Percentiles rank a stretch among this genome's conserved stretches.
phyloP scores from a whole-genome alignment of 83 land plant genomes.

The Picea abies region DNA sequence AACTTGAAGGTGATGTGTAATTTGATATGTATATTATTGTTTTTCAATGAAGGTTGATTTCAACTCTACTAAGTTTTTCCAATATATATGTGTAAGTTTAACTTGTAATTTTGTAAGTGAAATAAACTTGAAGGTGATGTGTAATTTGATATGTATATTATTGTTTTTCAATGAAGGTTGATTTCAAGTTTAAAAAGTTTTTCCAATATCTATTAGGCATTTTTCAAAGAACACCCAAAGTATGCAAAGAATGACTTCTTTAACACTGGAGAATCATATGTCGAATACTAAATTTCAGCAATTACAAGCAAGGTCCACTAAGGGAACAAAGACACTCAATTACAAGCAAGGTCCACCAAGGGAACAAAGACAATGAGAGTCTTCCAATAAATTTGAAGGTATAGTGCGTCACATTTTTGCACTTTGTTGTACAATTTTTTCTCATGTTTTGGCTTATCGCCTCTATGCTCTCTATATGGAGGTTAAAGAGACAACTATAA shows the following conservation, averaged over 20 bases:
- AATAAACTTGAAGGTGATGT: background rate
- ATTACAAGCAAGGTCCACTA: slow-evolving; percentile 65
- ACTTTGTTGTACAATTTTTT: background rate
- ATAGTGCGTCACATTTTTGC: background rate
- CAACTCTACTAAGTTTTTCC: background rate
- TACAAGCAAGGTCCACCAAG: slow-evolving; percentile 58
- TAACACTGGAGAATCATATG: slow-evolving; percentile 93
- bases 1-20: background rate
- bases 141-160: too few relatives aligned
- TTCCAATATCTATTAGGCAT: slow-evolving; percentile 45
- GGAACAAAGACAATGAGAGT: slow-evolving; percentile 70
- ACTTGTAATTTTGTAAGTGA: background rate
- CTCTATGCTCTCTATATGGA: background rate
- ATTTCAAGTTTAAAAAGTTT: background rate
- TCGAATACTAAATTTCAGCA: slow-evolving; percentile 89
- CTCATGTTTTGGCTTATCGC: background rate
- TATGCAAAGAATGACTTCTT: slow-evolving; percentile 70
- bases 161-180: too few relatives aligned
- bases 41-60: too few relatives aligned
- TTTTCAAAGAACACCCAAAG: slow-evolving; percentile 69
- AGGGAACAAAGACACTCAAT: slow-evolving; percentile 54
- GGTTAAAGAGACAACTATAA: background rate
- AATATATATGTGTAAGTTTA: background rate
- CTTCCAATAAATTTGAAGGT: slow-evolving; percentile 93
- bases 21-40: too few relatives aligned